Evolutionary conservation across 371 early-diverging fungal species (phyloP).

Genomic region (Mortierella sp.): DNA sequence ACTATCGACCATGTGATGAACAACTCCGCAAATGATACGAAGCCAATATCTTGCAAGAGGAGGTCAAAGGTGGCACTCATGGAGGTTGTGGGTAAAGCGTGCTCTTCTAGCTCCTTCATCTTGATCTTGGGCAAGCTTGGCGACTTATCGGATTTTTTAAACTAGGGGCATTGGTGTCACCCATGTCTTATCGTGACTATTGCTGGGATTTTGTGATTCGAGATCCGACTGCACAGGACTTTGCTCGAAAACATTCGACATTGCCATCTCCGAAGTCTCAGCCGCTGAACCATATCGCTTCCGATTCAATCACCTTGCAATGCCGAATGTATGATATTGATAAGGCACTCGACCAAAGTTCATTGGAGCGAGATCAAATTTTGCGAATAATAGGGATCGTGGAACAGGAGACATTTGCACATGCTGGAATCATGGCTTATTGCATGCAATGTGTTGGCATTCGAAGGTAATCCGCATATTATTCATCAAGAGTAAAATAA

Average conservation of each 20-base stretch:
- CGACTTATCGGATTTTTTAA: background rate
- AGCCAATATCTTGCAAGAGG: background rate
- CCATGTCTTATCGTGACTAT: constrained; percentile 9
- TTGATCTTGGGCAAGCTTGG: background rate
- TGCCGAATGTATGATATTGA: constrained; percentile 20
- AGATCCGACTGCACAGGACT: constrained; percentile 13
- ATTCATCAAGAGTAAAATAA: background rate
- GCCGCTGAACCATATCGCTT: background rate
- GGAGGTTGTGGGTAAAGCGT: constrained; percentile 22
- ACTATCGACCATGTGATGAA: constrained; percentile 2
- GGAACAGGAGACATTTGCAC: background rate
- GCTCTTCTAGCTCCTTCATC: background rate
- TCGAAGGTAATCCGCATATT: constrained; percentile 23
- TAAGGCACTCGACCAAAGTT: constrained; percentile 4
- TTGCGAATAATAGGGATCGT: constrained; percentile 12
- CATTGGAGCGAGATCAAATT: constrained; percentile 9
- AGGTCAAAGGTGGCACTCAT: constrained; percentile 7
- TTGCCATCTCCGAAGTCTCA: background rate
- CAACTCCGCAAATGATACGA: too few relatives aligned
- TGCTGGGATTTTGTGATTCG: constrained; percentile 18
- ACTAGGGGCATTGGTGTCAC: constrained; percentile 13
- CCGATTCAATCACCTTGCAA: background rate
- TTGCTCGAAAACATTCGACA: background rate
- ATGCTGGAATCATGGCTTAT: background rate
- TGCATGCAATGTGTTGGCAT: constrained; percentile 18